Conservation (phyloP, 192 early-diverging fungal genomes). For the Rhizophlyctis rosea region DNA sequence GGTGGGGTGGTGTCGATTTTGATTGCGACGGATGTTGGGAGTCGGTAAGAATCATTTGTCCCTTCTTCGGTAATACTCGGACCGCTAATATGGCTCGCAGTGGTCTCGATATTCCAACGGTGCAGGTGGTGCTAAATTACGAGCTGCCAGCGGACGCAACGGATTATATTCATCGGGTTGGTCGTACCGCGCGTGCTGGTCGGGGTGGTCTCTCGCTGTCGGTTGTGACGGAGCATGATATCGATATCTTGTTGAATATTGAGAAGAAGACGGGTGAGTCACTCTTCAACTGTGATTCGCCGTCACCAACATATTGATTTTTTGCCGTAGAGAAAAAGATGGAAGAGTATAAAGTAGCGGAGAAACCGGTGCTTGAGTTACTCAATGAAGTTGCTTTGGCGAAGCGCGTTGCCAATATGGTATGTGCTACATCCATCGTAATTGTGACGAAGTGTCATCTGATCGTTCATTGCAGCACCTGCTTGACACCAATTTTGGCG, state of each 20-base stretch:
- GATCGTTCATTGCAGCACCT: slow-evolving; percentile 42
- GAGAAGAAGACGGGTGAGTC: slow-evolving; percentile 74
- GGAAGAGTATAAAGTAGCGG: slow-evolving; percentile 69
- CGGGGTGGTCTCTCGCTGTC: slow-evolving; percentile 85
- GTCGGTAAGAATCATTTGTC: slow-evolving; percentile 48
- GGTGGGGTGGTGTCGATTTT: slow-evolving; percentile 82
- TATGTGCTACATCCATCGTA: no score
- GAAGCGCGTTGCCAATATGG: slow-evolving; percentile 84
- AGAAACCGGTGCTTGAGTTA: slow-evolving; percentile 79
- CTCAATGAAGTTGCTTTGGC: slow-evolving; percentile 84
- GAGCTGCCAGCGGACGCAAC: slow-evolving; percentile 93
- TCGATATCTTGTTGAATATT: slow-evolving; percentile 85
- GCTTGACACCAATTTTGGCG: slow-evolving; percentile 59
- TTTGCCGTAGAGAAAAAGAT: slow-evolving; percentile 58
- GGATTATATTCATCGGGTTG: slow-evolving; percentile 97
- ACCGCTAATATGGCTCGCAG: slow-evolving; percentile 23
- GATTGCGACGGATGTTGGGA: slow-evolving; percentile 95
- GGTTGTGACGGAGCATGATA: slow-evolving; percentile 75
- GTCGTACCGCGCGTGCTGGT: slow-evolving; percentile 96
- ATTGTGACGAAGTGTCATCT: no score
- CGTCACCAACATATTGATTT: not conserved
- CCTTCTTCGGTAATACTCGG: not conserved
- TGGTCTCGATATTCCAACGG: slow-evolving; percentile 96
- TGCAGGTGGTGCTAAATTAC: slow-evolving; percentile 90
- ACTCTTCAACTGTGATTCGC: not conserved